Base-by-base conservation (phyloP, 2,329 filamentous ascomycete genomes). In the Rutstroemia sp. region DNA sequence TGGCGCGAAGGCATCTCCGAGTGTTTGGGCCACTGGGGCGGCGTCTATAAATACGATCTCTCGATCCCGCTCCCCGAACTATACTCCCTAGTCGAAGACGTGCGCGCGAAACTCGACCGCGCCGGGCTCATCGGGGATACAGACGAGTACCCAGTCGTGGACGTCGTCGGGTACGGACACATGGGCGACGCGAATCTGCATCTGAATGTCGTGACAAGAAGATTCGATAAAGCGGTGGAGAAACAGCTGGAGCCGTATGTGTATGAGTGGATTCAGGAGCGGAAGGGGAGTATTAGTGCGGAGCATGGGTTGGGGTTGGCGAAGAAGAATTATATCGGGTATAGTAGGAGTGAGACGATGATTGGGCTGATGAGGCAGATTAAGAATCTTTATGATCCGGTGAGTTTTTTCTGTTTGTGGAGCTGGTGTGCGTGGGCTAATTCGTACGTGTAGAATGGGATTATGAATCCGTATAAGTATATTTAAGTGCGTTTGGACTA, bases 381-480 rank as follows among this genome's bases (percentile, higher is more conserved):
- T 71, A 99, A 99, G 80, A 80, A 86, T 58, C 76, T 96, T 18
- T 99, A 95, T 72, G 94, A 99, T 74, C 94, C 92, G 68, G 91
- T 95, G 75, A 83, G 90, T 74, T 30, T 16, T 10, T 42, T 41
- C 21, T 30, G 5, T 10, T 14, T 2, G 5, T 41, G 3, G 6
- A 2, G 38, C 21, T 2, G 2, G 38, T 41, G 7, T 45, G 18
- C 19, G 16, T 37, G 8, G 49, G 38, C 65, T 71, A 56, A 72
- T 57, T 30, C 5, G 0, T 18, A 62, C 21, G 19, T 25, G 18
- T 25, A 95, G 90, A 96, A 96, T 65, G 92, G 91, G 49, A 97
- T 97, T 73, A 95, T 97, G 90, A 97, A 96, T 74, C 92, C 92
- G 0, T 97, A 97, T 78, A 97, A 97, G 75, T 97, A 96, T 72